A percentile compares a stretch with the other conserved stretches of the same genome.
Evolutionary conservation across 164 flowering plant genomes (phyloP).

Genomic region (Litsea cubeba): DNA sequence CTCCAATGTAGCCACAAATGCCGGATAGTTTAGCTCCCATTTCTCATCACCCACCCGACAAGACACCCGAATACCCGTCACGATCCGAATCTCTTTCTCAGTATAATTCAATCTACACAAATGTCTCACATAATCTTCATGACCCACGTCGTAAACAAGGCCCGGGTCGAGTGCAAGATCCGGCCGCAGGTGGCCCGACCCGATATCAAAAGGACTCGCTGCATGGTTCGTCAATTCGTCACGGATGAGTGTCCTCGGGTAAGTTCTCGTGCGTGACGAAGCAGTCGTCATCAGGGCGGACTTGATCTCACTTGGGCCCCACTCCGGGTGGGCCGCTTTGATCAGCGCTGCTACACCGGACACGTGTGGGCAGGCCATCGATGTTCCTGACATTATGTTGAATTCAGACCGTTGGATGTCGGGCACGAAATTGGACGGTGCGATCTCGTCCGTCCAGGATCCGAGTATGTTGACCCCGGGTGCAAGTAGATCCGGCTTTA

Average conservation of each 20-base stretch:
- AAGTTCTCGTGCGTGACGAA: background rate
- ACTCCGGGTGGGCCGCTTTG: slow-evolving; percentile 18
- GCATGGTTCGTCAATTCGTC: slow-evolving; percentile 8
- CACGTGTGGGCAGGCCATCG: slow-evolving; percentile 37
- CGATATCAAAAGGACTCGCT: slow-evolving; percentile 28
- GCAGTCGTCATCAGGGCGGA: slow-evolving; percentile 35
- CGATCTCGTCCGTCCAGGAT: slow-evolving; percentile 18
- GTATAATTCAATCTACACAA: slow-evolving; percentile 23
- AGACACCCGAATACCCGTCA: slow-evolving; percentile 3
- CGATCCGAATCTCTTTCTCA: slow-evolving; percentile 1
- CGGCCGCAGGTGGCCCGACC: slow-evolving; percentile 25
- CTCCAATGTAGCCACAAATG: background rate
- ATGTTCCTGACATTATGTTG: slow-evolving; percentile 25
- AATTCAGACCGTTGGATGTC: slow-evolving; percentile 6
- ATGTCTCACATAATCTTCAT: slow-evolving; percentile 16
- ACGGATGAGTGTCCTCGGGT: background rate
- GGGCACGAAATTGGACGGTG: background rate
- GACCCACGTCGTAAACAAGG: slow-evolving; percentile 21
- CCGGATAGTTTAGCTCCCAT: slow-evolving; percentile 12
- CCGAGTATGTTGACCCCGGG: slow-evolving; percentile 30
- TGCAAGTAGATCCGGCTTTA: slow-evolving; percentile 26
- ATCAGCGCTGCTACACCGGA: slow-evolving; percentile 23
- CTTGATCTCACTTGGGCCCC: slow-evolving; percentile 25
- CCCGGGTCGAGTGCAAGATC: slow-evolving; percentile 27
- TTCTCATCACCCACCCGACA: background rate